These are phyloP conservation scores for Mycosphaerelloides madeirae DNA, from an alignment of 2,329 filamentous ascomycete species.

Conservation along the genomic window DNA sequence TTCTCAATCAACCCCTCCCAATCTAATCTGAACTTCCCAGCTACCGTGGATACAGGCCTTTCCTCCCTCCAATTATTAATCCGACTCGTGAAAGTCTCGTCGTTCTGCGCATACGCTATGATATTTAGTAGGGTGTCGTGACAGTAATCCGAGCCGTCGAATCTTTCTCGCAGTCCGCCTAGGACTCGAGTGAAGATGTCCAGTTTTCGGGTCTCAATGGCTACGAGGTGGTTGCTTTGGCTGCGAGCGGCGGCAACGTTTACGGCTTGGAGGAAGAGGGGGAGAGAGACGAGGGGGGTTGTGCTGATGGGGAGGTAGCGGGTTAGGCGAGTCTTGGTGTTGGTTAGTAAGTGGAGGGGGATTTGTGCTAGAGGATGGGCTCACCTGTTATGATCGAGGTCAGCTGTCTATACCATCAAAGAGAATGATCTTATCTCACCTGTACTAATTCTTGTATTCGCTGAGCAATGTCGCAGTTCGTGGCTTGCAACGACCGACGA, in stretches of 20 bases:
- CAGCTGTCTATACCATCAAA: no score
- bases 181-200: slow-evolving; percentile 8
- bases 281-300: slow-evolving; percentile 4
- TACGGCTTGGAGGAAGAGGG: slow-evolving; percentile 11
- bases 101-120: slow-evolving; percentile 5
- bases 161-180: slow-evolving; percentile 2
- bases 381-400: no score
- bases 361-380: no score
- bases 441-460: slow-evolving; percentile 8
- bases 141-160: slow-evolving; percentile 10
- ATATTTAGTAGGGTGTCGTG: slow-evolving; percentile 7
- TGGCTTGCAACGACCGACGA: not conserved
- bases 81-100: slow-evolving; percentile 1
- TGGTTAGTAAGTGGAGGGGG: not conserved
- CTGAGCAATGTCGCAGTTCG: slow-evolving; percentile 3
- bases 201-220: slow-evolving; percentile 7
- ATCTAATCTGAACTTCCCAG: slow-evolving; percentile 5
- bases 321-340: not conserved
- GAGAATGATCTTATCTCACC: no score
- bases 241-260: slow-evolving; percentile 10
- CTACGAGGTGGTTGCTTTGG: not conserved
- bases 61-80: slow-evolving; percentile 4
- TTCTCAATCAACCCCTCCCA: slow-evolving; percentile 7
- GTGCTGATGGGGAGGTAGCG: slow-evolving; percentile 9
- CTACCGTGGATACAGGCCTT: not conserved